These are phyloP conservation scores for Pyrus hybrid DNA, from an alignment of 331 rosid genomes.

Conservation along the genomic window DNA sequence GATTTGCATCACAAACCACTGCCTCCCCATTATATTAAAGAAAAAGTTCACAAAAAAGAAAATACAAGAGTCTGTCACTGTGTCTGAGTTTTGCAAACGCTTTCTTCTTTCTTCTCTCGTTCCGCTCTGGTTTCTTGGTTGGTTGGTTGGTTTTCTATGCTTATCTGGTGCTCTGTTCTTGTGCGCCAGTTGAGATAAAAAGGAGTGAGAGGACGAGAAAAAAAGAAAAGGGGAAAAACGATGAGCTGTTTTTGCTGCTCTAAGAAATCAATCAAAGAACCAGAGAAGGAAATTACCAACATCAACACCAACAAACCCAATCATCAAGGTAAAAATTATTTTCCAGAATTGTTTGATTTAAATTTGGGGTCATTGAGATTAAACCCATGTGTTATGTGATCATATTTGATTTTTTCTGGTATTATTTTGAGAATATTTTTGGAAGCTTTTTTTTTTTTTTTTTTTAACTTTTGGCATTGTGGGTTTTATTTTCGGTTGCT, in stretches of 20 bases:
- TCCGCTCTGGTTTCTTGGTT: conserved; percentile 14
- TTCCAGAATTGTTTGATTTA: not conserved
- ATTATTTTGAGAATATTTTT: no score
- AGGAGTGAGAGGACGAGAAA: not conserved
- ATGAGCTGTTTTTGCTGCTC: conserved; percentile 76
- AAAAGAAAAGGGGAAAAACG: not conserved
- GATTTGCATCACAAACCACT: not conserved
- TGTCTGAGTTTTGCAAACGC: not conserved
- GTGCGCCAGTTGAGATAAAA: conserved; percentile 11
- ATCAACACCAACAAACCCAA: conserved; percentile 15
- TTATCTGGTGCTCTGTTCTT: conserved; percentile 21
- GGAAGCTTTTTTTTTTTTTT: not conserved
- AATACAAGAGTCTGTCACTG: not conserved
- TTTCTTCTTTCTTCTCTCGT: not conserved
- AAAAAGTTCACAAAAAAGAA: not conserved
- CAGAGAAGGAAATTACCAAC: conserved; percentile 4
- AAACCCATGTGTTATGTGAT: not conserved
- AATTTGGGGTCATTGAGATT: conserved; percentile 1
- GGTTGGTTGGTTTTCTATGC: conserved; percentile 9
- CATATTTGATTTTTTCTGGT: not conserved
- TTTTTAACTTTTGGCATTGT: not conserved
- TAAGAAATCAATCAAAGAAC: conserved; percentile 32
- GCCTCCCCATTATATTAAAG: not conserved
- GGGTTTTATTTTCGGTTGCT: not conserved
- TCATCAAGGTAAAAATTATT: conserved; percentile 13